phyloP scores from a whole-genome alignment of 2,329 filamentous ascomycete species.

The Cladosporium sp. region DNA sequence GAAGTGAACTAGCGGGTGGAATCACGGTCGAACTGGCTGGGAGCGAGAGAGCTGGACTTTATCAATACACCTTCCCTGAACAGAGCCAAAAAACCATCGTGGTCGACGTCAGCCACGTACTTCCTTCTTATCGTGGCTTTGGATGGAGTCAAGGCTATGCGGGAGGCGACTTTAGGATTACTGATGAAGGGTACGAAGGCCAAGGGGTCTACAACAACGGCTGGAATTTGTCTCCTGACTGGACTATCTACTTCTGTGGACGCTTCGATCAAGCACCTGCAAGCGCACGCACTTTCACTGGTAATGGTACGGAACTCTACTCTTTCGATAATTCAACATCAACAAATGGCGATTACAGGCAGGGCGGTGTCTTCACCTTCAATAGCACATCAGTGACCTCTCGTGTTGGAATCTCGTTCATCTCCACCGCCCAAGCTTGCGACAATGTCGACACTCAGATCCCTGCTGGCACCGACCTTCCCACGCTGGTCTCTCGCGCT shows the following conservation, averaged over 20 bases:
- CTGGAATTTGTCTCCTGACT: constrained; percentile 57
- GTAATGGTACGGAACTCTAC: constrained; percentile 33
- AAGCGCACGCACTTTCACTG: constrained; percentile 26
- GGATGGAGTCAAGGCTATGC: constrained; percentile 56
- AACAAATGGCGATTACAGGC: constrained; percentile 15
- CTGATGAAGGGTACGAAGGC: constrained; percentile 49
- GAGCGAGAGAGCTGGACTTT: constrained; percentile 52
- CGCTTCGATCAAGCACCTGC: constrained; percentile 46
- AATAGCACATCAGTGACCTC: constrained; percentile 40
- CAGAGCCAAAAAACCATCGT: constrained; percentile 43
- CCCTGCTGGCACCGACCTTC: constrained; percentile 27
- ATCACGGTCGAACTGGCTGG: constrained; percentile 56
- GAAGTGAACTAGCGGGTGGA: constrained; percentile 49
- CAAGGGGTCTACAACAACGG: constrained; percentile 58
- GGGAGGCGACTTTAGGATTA: constrained; percentile 51
- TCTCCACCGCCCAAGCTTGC: constrained; percentile 58
- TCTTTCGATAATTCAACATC: constrained; percentile 11
- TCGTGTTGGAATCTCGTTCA: constrained; percentile 62
- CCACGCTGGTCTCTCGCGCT: constrained; percentile 24
- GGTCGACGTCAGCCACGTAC: constrained; percentile 59
- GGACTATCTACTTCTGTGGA: constrained; percentile 58
- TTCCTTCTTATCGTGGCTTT: constrained; percentile 49
- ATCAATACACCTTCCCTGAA: constrained; percentile 54
- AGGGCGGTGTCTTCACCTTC: constrained; percentile 47
- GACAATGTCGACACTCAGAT: constrained; percentile 55